phyloP scores from a whole-genome alignment of 2,329 filamentous ascomycete genomes.

The Pestalotiopsis sp. region DNA sequence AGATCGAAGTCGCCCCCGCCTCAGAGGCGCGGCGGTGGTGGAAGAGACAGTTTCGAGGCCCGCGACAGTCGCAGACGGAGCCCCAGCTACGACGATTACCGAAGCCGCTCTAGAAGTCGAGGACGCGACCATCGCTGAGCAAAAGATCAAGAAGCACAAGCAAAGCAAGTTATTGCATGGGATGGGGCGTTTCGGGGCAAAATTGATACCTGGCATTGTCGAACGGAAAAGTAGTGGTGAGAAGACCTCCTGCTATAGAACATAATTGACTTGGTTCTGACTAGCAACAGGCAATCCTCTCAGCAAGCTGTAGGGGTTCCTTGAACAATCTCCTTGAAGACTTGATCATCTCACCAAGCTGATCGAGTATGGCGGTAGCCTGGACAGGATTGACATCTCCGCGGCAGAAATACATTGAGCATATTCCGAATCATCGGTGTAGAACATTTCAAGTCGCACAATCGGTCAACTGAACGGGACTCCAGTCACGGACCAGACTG shows the following conservation, averaged over 20 bases:
- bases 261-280: neutral
- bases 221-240: neutral
- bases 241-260: neutral
- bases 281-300: no score
- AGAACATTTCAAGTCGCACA: neutral
- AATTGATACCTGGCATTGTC: conserved; percentile 10
- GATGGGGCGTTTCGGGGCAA: conserved; percentile 3
- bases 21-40: conserved; percentile 32
- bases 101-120: conserved; percentile 42
- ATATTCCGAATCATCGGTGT: neutral
- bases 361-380: no score
- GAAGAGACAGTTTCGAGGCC: conserved; percentile 29
- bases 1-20: conserved; percentile 44
- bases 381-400: no score
- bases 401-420: no score
- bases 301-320: no score
- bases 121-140: conserved; percentile 36
- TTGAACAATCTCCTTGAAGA: no score
- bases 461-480: neutral
- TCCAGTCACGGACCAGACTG: neutral
- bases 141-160: neutral
- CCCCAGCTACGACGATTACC: conserved; percentile 50
- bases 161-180: neutral
- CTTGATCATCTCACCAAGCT: no score
- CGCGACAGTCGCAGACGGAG: conserved; percentile 43